These are phyloP conservation scores for Hygrophoropsis aurantiaca DNA, from an alignment of 768 basidiomycete genomes.

Conservation along the genomic window DNA sequence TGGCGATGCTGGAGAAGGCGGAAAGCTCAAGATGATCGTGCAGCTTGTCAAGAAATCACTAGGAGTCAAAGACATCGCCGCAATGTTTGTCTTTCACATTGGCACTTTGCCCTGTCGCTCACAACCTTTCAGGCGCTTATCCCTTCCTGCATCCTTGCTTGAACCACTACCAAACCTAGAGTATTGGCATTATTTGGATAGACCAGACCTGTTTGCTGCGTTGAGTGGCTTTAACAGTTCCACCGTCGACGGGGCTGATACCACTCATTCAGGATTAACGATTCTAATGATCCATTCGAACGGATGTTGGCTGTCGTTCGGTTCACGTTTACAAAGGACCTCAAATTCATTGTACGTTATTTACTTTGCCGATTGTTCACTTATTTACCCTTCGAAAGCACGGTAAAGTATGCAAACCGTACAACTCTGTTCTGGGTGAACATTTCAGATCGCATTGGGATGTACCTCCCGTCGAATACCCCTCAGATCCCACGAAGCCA, in stretches of 20 bases:
- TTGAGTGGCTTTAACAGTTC: constrained; percentile 44
- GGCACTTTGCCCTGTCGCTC: constrained; percentile 6
- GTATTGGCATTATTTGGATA: constrained; percentile 92
- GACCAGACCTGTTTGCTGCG: constrained; percentile 91
- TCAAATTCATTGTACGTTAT: constrained; percentile 80
- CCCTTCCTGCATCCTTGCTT: constrained; percentile 87
- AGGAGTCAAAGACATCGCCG: constrained; percentile 92
- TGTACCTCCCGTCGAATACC: constrained; percentile 58
- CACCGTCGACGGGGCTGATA: constrained; percentile 3
- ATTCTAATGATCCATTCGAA: constrained; percentile 88
- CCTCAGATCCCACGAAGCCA: constrained; percentile 44
- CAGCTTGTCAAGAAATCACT: constrained; percentile 88
- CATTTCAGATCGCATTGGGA: constrained; percentile 91
- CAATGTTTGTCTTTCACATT: constrained; percentile 61
- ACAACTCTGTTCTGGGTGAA: constrained; percentile 85
- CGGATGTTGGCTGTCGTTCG: constrained; percentile 91
- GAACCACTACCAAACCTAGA: constrained; percentile 96
- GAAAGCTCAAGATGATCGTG: constrained; percentile 92
- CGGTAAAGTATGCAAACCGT: constrained; percentile 92
- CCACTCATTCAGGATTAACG: constrained; percentile 69
- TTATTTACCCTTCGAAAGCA: constrained; percentile 46
- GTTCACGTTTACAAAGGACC: constrained; percentile 89
- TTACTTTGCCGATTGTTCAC: neutral
- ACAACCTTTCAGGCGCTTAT: constrained; percentile 67
- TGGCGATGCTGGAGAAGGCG: constrained; percentile 77